Base-by-base conservation (phyloP, 2,329 filamentous ascomycete genomes). In the Paecilomyces formosus region DNA sequence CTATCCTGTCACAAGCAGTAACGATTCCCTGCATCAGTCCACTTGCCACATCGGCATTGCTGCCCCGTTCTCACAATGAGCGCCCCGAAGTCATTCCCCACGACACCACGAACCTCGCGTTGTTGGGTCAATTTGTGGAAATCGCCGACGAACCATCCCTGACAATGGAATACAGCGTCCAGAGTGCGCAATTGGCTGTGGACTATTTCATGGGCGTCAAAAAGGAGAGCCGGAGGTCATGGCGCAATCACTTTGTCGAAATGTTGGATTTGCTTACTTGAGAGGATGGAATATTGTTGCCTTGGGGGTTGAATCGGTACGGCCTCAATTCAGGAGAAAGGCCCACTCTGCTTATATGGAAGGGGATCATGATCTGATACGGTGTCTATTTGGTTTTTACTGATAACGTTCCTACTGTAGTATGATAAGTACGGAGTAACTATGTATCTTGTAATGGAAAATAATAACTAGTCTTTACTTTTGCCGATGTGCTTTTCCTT, bases 61-160 rank as follows among this genome's bases (percentile, higher is more conserved):
- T 78, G 49, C 66, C 72, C 1, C 69, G 75, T 12, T 63, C 67
- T 7, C 30, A 57, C 1, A 69, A 68, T 3, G 74, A 78, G 63
- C 70, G 77, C 2, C 76, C 76, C 2, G 58, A 65, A n/a, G 68
- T 77, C 0, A 70, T 77, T 52, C 76, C 75, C 0, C 57, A 68
- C 18, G 70, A 68, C 4, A 68, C 68, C 24, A 67, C 61, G 22
- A 79, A 78, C 63, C 62, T 77, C 53, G 76, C 70, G 1, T 65
- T 77, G 21, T 64, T 78, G 33, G 75, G 76, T 12, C 75, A 77
- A 62, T 78, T 74, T 64, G 75, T 75, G 18, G 76, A 77, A 63
- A 73, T 75, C 22, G 65, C 66, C 11, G 66, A 69, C 28, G 75
- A 78, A 61, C 70, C 67, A 30, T 74, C 74, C 24, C 72, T 74